Evolutionary conservation across 2,329 filamentous ascomycete species (phyloP).

Genomic region (Neodidymelliopsis sp.): DNA sequence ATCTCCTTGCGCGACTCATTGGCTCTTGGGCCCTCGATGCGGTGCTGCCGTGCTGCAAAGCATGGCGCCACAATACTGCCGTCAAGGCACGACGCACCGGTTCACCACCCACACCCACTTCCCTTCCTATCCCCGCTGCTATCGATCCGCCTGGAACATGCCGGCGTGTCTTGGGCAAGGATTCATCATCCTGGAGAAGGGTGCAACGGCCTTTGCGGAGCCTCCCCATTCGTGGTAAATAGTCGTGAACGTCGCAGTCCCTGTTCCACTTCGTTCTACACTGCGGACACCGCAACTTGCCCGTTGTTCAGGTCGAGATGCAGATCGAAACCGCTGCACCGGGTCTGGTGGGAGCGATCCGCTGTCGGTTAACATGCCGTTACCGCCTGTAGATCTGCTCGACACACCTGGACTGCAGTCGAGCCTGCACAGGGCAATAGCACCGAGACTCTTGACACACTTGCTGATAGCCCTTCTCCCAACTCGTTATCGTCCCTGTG

Average conservation of each 20-base stretch:
- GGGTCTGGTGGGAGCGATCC: slow-evolving; percentile 11
- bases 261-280: slow-evolving; percentile 6
- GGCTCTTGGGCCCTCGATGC: slow-evolving; percentile 1
- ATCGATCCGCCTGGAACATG: slow-evolving; percentile 1
- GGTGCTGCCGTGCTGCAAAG: slow-evolving; percentile 10
- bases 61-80: slow-evolving; percentile 15
- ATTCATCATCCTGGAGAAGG: not conserved
- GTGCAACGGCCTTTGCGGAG: not conserved
- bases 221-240: slow-evolving; percentile 1
- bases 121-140: not conserved
- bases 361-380: slow-evolving; percentile 18
- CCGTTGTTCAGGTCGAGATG: slow-evolving; percentile 10
- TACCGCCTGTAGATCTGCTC: slow-evolving; percentile 5
- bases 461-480: not conserved
- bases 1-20: slow-evolving; percentile 5
- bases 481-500: not conserved
- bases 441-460: not conserved
- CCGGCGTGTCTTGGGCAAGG: not conserved
- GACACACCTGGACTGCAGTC: slow-evolving; percentile 9
- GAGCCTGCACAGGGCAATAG: not conserved
- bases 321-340: slow-evolving; percentile 9
- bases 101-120: slow-evolving; percentile 2
- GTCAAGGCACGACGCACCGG: slow-evolving; percentile 2
- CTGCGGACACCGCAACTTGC: slow-evolving; percentile 3
- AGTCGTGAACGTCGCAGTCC: not conserved